Base-by-base conservation (phyloP, 2,329 filamentous ascomycete genomes). In the Beauveria rudraprayagi region DNA sequence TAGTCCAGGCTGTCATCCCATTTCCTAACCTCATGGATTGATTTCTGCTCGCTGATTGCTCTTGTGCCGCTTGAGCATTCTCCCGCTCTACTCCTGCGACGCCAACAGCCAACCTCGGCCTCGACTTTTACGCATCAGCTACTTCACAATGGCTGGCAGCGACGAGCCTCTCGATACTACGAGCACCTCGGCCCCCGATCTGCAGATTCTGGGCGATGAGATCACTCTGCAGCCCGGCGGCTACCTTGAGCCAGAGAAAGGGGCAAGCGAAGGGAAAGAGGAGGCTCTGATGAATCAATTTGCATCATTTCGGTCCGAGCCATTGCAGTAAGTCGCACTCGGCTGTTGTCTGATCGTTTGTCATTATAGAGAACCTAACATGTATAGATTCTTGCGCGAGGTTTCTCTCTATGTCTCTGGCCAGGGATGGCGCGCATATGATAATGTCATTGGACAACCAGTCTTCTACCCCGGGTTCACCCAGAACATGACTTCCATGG, bases 361-460 rank as follows among this genome's bases (percentile, higher is more conserved):
- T 10, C 8, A 26, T 34, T 22, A n/a, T 34, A 3, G 3, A n/a
- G 10, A n/a, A 6, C 28, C 63, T 69, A 22, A 70, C 65, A 26
- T 44, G 56, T 7, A 55, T 77, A 88, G 92, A 65, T 97, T 97
- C 72, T 84, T 97, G 34, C 91, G 92, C 66, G 94, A 99, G 78
- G 88, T 99, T 40, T 94, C 90, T 52, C 81, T 96, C 40, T 92
- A 97, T 75, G 89, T 97, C 65, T 93, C 91, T 14, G 94, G 94
- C 60, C 89, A 90, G 56, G 93, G 92, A 72, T 99, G 94, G 94
- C 90, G 94, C 63, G 91, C 90, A 63, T 99, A 99, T 77, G 91
- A 97, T 70, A 80, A 89, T 64, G 83, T 92, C 64, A 88, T 97
- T 67, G 94, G 94, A 24, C 92, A 96, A 72, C 91, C 92, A 10